Conservation (phyloP, 192 early-diverging fungal species). For the Phlyctochytrium arcticum region DNA sequence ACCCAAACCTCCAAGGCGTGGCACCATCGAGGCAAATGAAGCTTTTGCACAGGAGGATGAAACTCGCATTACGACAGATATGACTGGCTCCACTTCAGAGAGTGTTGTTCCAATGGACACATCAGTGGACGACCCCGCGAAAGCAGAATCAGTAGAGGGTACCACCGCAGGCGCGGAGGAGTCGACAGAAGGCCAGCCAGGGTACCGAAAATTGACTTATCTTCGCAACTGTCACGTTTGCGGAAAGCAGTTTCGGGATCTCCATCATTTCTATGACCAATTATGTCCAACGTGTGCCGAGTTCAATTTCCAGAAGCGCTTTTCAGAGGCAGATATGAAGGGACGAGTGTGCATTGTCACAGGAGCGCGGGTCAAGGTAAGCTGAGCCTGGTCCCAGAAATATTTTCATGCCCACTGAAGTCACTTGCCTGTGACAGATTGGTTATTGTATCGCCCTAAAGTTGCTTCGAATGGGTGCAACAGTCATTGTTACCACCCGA, state of each 20-base stretch:
- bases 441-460: slow-evolving; percentile 54
- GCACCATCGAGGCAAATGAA: slow-evolving; percentile 23
- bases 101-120: too few species aligned
- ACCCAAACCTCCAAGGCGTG: slow-evolving; percentile 30
- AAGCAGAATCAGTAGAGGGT: neutral
- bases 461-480: slow-evolving; percentile 50
- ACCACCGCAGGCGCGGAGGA: neutral
- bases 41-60: slow-evolving; percentile 35
- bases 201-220: slow-evolving; percentile 39
- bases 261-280: slow-evolving; percentile 55
- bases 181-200: neutral
- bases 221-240: slow-evolving; percentile 49
- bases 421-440: slow-evolving; percentile 29
- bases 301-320: slow-evolving; percentile 49
- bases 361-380: slow-evolving; percentile 50
- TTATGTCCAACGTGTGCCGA: slow-evolving; percentile 48
- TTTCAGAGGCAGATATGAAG: slow-evolving; percentile 38
- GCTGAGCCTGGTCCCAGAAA: neutral
- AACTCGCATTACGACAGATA: slow-evolving; percentile 3
- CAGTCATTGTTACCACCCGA: slow-evolving; percentile 50
- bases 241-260: slow-evolving; percentile 26
- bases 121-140: neutral
- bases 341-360: slow-evolving; percentile 53
- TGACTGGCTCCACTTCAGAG: neutral
- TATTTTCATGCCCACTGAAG: slow-evolving; percentile 1